These are phyloP conservation scores for Venturia oleaginea DNA, from an alignment of 2,329 filamentous ascomycete species.

Conservation along the genomic window DNA sequence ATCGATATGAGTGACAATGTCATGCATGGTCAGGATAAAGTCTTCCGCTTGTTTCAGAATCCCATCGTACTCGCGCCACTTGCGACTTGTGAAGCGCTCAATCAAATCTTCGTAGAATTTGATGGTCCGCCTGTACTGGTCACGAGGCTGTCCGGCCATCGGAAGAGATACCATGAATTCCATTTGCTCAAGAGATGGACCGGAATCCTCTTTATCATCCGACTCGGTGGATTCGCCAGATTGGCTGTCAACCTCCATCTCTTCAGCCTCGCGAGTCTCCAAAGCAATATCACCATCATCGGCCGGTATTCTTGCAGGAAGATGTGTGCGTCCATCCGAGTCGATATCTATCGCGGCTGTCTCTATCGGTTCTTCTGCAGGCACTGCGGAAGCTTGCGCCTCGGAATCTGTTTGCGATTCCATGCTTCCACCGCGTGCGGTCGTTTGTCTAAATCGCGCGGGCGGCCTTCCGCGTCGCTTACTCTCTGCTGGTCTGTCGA, in stretches of 20 bases:
- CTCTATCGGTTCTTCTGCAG: slow-evolving; percentile 3
- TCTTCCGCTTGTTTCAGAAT: not conserved
- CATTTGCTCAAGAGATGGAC: slow-evolving; percentile 10
- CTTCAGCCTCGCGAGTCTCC: not conserved
- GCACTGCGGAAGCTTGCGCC: slow-evolving; percentile 1
- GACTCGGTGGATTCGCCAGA: slow-evolving; percentile 6
- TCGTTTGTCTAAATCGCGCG: not conserved
- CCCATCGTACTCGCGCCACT: slow-evolving; percentile 5
- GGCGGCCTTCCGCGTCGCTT: slow-evolving; percentile 2
- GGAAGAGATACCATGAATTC: slow-evolving; percentile 13
- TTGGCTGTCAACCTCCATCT: not conserved
- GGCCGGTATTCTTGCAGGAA: slow-evolving; percentile 7
- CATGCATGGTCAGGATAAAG: slow-evolving; percentile 11
- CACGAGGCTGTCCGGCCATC: slow-evolving; percentile 10
- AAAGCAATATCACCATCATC: slow-evolving; percentile 7
- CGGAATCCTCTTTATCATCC: not conserved
- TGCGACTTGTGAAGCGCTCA: slow-evolving; percentile 8
- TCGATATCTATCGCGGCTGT: not conserved
- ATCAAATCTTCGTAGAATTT: slow-evolving; percentile 12
- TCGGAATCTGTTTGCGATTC: slow-evolving; percentile 6
- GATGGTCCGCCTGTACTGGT: slow-evolving; percentile 13
- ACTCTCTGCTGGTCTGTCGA: not conserved
- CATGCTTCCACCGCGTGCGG: not conserved
- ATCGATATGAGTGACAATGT: slow-evolving; percentile 13
- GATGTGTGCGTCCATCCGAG: slow-evolving; percentile 1